Evolutionary conservation across 495 filamentous ascomycete species (phyloP), one percentile per base, ranked within the genome.

Genomic region (Daldinia concentrica): DNA sequence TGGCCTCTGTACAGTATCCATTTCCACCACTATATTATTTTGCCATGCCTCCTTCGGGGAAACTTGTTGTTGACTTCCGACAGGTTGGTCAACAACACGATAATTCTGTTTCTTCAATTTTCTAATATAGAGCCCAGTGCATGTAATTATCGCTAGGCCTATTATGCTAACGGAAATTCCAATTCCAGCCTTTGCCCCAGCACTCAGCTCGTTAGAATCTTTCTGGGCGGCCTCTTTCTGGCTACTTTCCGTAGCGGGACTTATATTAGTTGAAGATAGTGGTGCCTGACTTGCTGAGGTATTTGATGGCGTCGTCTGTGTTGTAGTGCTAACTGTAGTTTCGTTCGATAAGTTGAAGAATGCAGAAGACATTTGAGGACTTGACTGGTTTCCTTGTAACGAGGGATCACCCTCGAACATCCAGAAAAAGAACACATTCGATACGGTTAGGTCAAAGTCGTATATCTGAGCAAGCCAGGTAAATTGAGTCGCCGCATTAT

Each of bases 361-460:
- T 26, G 67, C 0, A 1, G 67, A 64, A 22, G 60, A 54, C 6
- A 56, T 55, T 2, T 54, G 32, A n/a, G 24, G n/a, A 11, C 3
- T 45, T 15, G 60, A 58, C 8, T 26, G 24, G n/a, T 58, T 41
- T 1, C 61, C 67, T 29, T 70, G 67, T 4, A 32, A 43, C 14
- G 60, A 58, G 43, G 61, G 22, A 11, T 29, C 29, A 0, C 67
- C 61, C 1, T 64, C 60, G 14, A 58, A 64, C 37, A 70, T 54
- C 67, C 67, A 70, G 52, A 70, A 65, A 43, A 60, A 70, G 29
- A 70, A 65, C 6, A 52, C 22, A 12, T 43, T 63, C 1, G 67
- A 70, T 19, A 7, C 30, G 5, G 29, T 12, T n/a, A 70, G 19
- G 12, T 59, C 26, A 43, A 70, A 70, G 32, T 50, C 55, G 54